These are phyloP conservation scores for Pelargonium australe DNA, from an alignment of 441 rosid genomes.

Conservation along the genomic window DNA sequence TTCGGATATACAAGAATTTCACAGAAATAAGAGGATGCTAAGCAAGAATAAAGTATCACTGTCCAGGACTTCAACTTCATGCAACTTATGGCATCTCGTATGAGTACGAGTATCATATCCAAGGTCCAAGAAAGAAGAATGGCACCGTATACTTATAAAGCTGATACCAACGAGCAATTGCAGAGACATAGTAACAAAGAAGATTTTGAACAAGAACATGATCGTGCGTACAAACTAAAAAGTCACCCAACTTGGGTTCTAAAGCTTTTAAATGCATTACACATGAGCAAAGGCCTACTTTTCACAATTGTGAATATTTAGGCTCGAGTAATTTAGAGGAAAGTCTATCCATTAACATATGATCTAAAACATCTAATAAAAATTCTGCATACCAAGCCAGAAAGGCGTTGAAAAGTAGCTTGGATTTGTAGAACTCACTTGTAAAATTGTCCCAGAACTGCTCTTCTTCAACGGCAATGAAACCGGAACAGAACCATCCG, in stretches of 20 bases:
- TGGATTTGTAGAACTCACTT: constrained; percentile 29
- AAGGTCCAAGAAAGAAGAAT: neutral
- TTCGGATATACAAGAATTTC: neutral
- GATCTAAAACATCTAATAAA: too few relatives aligned
- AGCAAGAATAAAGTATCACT: neutral
- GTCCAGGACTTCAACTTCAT: neutral
- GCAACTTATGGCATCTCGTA: neutral
- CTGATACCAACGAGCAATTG: neutral
- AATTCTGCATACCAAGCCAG: neutral
- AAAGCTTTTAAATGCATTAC: neutral
- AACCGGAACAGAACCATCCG: constrained; percentile 30
- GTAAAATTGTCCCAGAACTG: constrained; percentile 43
- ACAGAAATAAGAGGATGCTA: neutral
- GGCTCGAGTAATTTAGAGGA: neutral
- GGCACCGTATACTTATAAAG: neutral
- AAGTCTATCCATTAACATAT: neutral
- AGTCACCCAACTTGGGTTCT: neutral
- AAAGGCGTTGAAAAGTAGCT: neutral
- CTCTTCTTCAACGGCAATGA: constrained; percentile 51
- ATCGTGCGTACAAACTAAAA: neutral
- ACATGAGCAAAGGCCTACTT: neutral
- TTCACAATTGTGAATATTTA: neutral
- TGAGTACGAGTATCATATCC: neutral
- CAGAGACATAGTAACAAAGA: neutral
- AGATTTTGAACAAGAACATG: neutral